Conservation (phyloP, 202 grass and related monocot genomes). For the Carex sylvatica region DNA sequence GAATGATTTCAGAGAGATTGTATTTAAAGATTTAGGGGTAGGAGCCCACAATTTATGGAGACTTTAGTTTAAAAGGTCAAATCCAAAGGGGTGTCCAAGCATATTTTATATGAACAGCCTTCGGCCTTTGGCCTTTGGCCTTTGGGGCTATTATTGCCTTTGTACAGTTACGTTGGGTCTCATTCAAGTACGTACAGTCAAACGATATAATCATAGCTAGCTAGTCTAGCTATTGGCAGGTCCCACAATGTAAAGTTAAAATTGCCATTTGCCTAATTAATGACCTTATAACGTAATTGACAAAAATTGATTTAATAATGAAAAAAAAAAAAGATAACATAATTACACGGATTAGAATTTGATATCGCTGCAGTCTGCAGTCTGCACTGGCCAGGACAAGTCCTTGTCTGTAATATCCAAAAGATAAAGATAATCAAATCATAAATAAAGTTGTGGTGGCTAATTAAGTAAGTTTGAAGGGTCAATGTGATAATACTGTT, state of each 20-base stretch:
- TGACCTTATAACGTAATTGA: background rate
- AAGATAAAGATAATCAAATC: slow-evolving; percentile 11
- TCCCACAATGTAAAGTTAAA: background rate
- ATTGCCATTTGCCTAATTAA: background rate
- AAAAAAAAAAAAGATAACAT: too few species aligned
- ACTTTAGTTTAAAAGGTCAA: background rate
- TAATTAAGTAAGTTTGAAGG: slow-evolving; percentile 3
- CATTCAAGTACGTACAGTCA: slow-evolving; percentile 17
- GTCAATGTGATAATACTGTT: slow-evolving; percentile 18
- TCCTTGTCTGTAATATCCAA: slow-evolving; percentile 16
- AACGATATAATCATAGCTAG: background rate
- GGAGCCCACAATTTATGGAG: slow-evolving; percentile 6
- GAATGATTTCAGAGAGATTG: background rate
- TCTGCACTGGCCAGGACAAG: slow-evolving; percentile 27
- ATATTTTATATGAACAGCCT: background rate
- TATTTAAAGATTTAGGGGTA: background rate
- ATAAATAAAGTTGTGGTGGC: slow-evolving; percentile 1
- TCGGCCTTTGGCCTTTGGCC: background rate
- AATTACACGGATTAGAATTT: too few species aligned
- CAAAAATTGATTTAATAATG: too few species aligned
- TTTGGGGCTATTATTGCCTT: background rate
- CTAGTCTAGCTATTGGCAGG: background rate
- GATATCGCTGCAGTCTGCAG: slow-evolving; percentile 4
- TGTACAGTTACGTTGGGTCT: slow-evolving; percentile 7
- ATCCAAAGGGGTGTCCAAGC: background rate